Conservation (phyloP, 805 yeast species). For the Debaryomyces prosopidis region DNA sequence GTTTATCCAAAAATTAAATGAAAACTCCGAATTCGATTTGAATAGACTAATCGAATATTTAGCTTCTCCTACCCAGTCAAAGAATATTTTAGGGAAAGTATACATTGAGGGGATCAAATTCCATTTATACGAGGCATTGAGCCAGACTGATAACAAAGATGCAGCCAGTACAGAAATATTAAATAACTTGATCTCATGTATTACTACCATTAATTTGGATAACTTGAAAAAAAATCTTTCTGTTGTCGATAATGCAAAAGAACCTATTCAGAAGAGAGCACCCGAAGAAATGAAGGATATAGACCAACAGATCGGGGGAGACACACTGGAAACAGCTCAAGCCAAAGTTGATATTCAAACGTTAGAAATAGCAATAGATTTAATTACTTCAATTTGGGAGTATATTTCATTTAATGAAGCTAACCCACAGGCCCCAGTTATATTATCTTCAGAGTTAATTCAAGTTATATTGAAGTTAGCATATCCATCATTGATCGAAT, state of each 20-base stretch:
- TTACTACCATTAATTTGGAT: slow-evolving; percentile 29
- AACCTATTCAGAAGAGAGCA: slow-evolving; percentile 25
- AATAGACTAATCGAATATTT: slow-evolving; percentile 15
- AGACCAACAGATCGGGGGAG: slow-evolving; percentile 23
- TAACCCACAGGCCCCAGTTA: slow-evolving; percentile 20
- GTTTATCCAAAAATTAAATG: slow-evolving; percentile 40
- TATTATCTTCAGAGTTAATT: slow-evolving; percentile 18
- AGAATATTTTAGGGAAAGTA: slow-evolving; percentile 30
- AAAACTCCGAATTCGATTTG: slow-evolving; percentile 11
- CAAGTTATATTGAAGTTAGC: slow-evolving; percentile 21
- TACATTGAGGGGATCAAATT: slow-evolving; percentile 45
- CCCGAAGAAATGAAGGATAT: slow-evolving; percentile 16
- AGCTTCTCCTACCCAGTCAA: neutral
- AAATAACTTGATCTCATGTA: slow-evolving; percentile 18
- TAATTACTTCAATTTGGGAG: slow-evolving; percentile 76
- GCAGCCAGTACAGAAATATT: slow-evolving; percentile 20
- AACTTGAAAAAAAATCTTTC: slow-evolving; percentile 24
- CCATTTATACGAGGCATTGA: slow-evolving; percentile 37
- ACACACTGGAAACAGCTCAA: slow-evolving; percentile 38
- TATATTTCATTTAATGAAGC: slow-evolving; percentile 35
- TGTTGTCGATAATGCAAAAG: slow-evolving; percentile 35
- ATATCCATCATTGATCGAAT: slow-evolving; percentile 34
- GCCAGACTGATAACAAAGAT: slow-evolving; percentile 18
- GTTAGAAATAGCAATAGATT: slow-evolving; percentile 70
- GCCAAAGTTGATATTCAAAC: slow-evolving; percentile 60